phyloP scores from a whole-genome alignment of 2,329 filamentous ascomycete genomes.

The Aspergillus spinulosporus region DNA sequence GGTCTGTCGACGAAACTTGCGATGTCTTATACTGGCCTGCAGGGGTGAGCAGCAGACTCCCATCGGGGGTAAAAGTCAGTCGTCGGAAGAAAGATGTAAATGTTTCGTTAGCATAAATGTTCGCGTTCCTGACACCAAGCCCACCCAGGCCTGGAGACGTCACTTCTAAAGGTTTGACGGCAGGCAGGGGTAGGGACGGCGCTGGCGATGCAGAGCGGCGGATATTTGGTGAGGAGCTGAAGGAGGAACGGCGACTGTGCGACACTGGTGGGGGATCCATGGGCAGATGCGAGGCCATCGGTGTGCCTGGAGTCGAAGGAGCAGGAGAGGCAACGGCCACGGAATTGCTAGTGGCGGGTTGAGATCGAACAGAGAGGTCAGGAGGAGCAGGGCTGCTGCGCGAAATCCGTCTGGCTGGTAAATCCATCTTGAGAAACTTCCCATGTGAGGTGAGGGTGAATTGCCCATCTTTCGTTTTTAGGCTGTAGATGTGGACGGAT shows the following conservation, averaged over 20 bases:
- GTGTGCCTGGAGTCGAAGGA: constrained; percentile 89
- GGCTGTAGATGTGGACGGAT: constrained; percentile 93
- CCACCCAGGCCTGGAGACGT: constrained; percentile 71
- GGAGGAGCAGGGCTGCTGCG: constrained; percentile 90
- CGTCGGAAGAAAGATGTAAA: constrained; percentile 95
- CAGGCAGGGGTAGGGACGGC: constrained; percentile 87
- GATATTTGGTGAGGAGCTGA: constrained; percentile 73
- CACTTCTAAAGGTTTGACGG: constrained; percentile 89
- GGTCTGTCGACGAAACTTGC: constrained; percentile 65
- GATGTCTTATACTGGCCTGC: constrained; percentile 92
- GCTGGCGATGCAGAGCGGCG: constrained; percentile 89
- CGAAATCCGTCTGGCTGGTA: constrained; percentile 86
- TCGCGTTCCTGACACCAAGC: constrained; percentile 75
- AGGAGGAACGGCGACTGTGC: constrained; percentile 91
- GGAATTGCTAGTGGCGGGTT: constrained; percentile 37
- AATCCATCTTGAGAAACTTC: constrained; percentile 85
- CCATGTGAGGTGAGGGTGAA: constrained; percentile 78
- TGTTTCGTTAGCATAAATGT: constrained; percentile 93
- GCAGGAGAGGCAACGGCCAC: constrained; percentile 74
- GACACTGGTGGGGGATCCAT: constrained; percentile 96
- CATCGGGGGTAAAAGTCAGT: constrained; percentile 91
- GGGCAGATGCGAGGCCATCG: constrained; percentile 80
- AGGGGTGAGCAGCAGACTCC: constrained; percentile 88
- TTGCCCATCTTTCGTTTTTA: constrained; percentile 95
- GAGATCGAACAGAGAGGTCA: constrained; percentile 57